Evolutionary conservation across 495 filamentous ascomycete genomes (phyloP), one percentile per base, ranked within the genome.

Genomic region (Aspergillus campestris): DNA sequence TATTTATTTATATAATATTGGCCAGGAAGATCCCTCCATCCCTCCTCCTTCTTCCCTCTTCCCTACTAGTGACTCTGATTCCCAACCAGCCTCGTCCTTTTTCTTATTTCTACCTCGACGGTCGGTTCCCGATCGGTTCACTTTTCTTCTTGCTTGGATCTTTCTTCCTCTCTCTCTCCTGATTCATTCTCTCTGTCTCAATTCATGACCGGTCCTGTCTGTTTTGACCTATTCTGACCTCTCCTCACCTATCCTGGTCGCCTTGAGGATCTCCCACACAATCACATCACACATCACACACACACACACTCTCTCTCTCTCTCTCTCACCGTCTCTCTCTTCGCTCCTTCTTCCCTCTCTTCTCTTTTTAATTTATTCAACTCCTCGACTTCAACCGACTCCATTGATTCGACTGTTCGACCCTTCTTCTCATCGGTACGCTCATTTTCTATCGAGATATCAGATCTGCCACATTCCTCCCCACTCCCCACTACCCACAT

Each of bases 11-110:
- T n/a, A n/a, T n/a, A n/a, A n/a, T n/a, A n/a, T n/a, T n/a, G n/a
- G n/a, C n/a, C n/a, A n/a, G n/a, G n/a, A n/a, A n/a, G n/a, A n/a
- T n/a, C n/a, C n/a, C n/a, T 50, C 52, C 38, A 34, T 40, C 49
- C 46, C 45, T 48, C 34, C 49, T 57, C 42, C 46, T 53, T 52
- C 48, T 50, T 38, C 15, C 31, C 18, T 41, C 32, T 27, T 34
- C 37, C 7, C 13, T 40, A 10, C 18, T 24, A 24, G 18, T 24
- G 18, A 24, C 18, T n/a, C n/a, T n/a, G 4, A 24, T 24, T 4
- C 18, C 18, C 18, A 24, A 24, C 18, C 18, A 24, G 18, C 18
- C 18, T 24, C 18, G 18, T 24, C 28, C 31, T 24, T 33, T 34
- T 11, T 12, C 31, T 41, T 24, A 5, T 42, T 42, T 18, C 40